phyloP scores from a whole-genome alignment of 2,329 filamentous ascomycete genomes.

The Calonectria henricotiae region DNA sequence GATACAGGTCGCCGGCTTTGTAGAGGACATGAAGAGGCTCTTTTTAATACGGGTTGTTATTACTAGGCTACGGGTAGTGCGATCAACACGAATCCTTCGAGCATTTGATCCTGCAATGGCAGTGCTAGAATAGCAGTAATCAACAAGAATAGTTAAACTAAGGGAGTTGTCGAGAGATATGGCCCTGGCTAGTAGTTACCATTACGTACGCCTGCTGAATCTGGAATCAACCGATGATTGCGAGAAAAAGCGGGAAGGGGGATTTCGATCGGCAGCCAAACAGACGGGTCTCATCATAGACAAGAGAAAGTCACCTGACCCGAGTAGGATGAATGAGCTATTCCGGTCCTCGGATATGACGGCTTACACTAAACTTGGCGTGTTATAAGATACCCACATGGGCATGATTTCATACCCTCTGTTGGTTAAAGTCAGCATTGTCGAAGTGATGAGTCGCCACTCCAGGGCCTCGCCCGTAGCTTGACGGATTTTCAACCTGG shows the following conservation, averaged over 20 bases:
- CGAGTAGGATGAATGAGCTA: background rate
- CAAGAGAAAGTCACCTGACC: background rate
- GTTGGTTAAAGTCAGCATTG: background rate
- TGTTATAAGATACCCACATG: background rate
- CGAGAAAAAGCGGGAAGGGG: slow-evolving; percentile 2
- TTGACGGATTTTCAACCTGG: background rate
- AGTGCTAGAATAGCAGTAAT: background rate
- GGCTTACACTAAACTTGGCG: slow-evolving; percentile 5
- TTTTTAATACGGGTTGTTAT: slow-evolving; percentile 3
- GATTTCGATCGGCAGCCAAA: slow-evolving; percentile 7
- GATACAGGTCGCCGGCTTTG: background rate
- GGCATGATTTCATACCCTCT: background rate
- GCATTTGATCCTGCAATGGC: background rate
- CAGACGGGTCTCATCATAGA: background rate
- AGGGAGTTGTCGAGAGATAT: background rate
- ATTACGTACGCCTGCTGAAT: background rate
- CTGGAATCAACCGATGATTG: background rate
- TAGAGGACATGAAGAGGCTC: background rate
- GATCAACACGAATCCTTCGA: background rate
- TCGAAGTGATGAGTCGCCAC: background rate
- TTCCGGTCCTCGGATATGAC: background rate
- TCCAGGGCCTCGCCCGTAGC: background rate
- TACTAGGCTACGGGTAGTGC: background rate
- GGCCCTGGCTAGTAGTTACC: background rate
- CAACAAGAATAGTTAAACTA: background rate